A percentile compares a stretch with the other conserved stretches of the same genome.
Evolutionary conservation across 1,284 basidiomycete genomes (phyloP).

Genomic region (Microbotryum scabiosae): DNA sequence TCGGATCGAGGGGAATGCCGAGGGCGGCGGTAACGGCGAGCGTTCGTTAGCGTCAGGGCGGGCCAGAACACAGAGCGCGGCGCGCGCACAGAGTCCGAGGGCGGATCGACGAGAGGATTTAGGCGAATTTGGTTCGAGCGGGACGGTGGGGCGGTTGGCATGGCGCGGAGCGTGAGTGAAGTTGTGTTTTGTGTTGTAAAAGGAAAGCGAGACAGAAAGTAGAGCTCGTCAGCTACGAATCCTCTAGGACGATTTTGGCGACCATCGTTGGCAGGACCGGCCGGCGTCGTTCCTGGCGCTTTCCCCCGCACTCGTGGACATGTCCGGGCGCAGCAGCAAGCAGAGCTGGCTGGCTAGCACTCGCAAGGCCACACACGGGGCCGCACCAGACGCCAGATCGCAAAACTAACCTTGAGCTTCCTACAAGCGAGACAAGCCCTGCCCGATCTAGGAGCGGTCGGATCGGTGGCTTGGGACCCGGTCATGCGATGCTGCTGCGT

Average conservation of each 20-base stretch:
- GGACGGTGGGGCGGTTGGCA: no score
- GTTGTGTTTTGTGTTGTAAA: no score
- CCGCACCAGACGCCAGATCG: background rate
- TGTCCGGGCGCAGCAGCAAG: background rate
- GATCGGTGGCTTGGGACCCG: no score
- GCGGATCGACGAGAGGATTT: background rate
- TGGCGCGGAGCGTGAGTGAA: no score
- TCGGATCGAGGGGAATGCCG: background rate
- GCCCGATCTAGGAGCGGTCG: slow-evolving; percentile 3
- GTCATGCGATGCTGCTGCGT: no score
- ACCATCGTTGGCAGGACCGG: no score
- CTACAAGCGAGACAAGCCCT: slow-evolving; percentile 23
- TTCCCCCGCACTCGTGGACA: background rate
- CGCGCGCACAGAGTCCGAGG: background rate
- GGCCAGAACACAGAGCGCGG: background rate
- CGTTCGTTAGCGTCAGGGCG: background rate
- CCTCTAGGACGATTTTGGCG: no score
- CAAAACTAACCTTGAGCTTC: slow-evolving; percentile 18
- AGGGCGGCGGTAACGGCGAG: background rate
- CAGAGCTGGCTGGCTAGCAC: background rate
- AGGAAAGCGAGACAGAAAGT: no score
- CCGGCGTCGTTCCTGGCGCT: no score
- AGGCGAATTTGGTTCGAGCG: no score
- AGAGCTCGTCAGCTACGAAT: no score
- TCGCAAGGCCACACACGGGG: no score